phyloP scores from a whole-genome alignment of 768 basidiomycete genomes.

The Phaeotremella skinneri region DNA sequence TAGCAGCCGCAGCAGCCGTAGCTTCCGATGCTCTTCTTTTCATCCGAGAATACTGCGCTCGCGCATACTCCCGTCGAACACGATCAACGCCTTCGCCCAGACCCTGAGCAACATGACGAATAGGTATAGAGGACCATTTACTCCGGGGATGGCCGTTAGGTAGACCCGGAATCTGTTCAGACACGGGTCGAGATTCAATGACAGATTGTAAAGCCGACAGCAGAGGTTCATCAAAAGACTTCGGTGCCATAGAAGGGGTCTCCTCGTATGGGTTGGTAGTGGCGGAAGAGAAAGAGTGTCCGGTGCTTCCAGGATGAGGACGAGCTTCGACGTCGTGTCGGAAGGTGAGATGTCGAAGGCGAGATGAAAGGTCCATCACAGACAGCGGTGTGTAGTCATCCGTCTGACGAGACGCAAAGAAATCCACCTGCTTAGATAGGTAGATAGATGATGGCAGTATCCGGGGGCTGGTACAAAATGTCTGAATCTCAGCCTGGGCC shows the following conservation, averaged over 20 bases:
- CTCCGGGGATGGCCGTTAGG: conserved; percentile 62
- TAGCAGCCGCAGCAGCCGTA: neutral
- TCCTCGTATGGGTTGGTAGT: conserved; percentile 71
- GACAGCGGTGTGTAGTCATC: conserved; percentile 68
- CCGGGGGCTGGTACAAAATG: conserved; percentile 57
- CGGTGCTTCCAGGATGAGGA: conserved; percentile 48
- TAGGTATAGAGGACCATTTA: conserved; percentile 34
- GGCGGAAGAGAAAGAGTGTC: too few species aligned
- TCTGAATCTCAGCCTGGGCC: conserved; percentile 78
- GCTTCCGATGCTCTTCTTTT: conserved; percentile 22
- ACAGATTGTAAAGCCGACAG: conserved; percentile 68
- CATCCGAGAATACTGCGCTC: conserved; percentile 27
- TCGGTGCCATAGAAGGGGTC: conserved; percentile 60
- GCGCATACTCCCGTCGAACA: conserved; percentile 35
- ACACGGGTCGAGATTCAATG: conserved; percentile 57
- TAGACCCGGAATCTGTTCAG: conserved; percentile 67
- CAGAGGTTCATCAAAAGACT: conserved; percentile 74
- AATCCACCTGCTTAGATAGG: conserved; percentile 79
- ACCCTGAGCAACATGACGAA: conserved; percentile 34
- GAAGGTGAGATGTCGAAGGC: conserved; percentile 66
- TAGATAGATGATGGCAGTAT: conserved; percentile 75
- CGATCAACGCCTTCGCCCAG: conserved; percentile 38
- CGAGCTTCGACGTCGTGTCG: conserved; percentile 66
- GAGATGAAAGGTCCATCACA: conserved; percentile 61
- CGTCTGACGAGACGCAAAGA: conserved; percentile 70